phyloP scores from a whole-genome alignment of 2,329 filamentous ascomycete genomes.

The Fusarium sp. region DNA sequence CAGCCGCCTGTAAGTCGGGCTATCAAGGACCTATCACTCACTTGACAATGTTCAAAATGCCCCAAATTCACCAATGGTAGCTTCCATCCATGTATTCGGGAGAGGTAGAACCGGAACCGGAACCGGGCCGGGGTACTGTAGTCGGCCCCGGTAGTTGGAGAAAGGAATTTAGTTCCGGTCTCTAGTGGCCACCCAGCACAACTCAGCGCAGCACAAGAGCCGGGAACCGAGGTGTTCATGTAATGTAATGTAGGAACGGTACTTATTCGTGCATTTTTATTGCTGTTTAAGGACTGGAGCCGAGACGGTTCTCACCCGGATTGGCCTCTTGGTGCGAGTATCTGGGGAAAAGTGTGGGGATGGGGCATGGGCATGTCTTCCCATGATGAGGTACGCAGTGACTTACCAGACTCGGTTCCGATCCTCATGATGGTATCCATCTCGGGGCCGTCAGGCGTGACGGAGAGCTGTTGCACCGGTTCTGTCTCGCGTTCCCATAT shows the following conservation, averaged over 20 bases:
- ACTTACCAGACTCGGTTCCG: neutral
- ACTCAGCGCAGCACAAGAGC: slow-evolving; percentile 26
- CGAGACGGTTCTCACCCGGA: neutral
- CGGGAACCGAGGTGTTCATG: slow-evolving; percentile 41
- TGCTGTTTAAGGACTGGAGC: slow-evolving; percentile 30
- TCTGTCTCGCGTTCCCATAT: slow-evolving; percentile 21
- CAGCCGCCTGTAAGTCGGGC: slow-evolving; percentile 1
- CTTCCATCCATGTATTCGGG: too few relatives aligned
- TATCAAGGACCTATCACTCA: neutral
- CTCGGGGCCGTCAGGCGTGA: slow-evolving; percentile 7
- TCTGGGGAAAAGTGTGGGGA: slow-evolving; percentile 38
- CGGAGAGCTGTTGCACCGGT: slow-evolving; percentile 1
- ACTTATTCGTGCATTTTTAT: slow-evolving; percentile 6
- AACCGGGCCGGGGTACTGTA: slow-evolving; percentile 40
- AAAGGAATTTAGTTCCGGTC: slow-evolving; percentile 33
- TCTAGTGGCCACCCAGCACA: slow-evolving; percentile 14
- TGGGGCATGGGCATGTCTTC: slow-evolving; percentile 13
- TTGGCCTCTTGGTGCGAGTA: slow-evolving; percentile 7
- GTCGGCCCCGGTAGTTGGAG: slow-evolving; percentile 17
- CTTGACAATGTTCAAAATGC: slow-evolving; percentile 19
- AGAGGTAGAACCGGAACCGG: slow-evolving; percentile 38
- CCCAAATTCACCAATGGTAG: slow-evolving; percentile 17
- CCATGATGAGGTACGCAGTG: slow-evolving; percentile 19
- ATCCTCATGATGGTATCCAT: slow-evolving; percentile 9
- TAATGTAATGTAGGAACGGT: slow-evolving; percentile 13